phyloP scores from a whole-genome alignment of 768 basidiomycete species.

The Paxillus involutus region DNA sequence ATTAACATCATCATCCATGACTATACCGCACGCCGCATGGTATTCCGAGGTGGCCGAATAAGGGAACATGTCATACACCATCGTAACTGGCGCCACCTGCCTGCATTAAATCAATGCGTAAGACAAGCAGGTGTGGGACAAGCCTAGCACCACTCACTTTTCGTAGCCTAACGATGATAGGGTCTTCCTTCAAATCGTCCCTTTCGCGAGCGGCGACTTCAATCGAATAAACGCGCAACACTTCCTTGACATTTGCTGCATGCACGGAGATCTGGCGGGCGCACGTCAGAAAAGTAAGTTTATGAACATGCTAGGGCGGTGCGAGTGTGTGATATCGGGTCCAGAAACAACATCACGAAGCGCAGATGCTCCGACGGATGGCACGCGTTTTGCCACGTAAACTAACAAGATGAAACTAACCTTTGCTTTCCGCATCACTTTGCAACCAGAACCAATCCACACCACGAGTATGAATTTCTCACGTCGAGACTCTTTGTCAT shows the following conservation, averaged over 20 bases:
- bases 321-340: slow-evolving; percentile 22
- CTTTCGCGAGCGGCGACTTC: slow-evolving; percentile 84
- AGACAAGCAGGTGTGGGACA: slow-evolving; percentile 10
- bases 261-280: slow-evolving; percentile 83
- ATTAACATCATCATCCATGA: slow-evolving; percentile 9
- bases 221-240: slow-evolving; percentile 77
- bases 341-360: slow-evolving; percentile 5
- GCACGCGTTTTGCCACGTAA: slow-evolving; percentile 19
- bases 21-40: slow-evolving; percentile 5
- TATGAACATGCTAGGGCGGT: slow-evolving; percentile 27
- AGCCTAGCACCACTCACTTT: slow-evolving; percentile 55
- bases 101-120: slow-evolving; percentile 37
- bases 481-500: slow-evolving; percentile 81
- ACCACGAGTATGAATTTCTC: slow-evolving; percentile 88
- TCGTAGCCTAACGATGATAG: slow-evolving; percentile 77
- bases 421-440: slow-evolving; percentile 92
- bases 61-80: slow-evolving; percentile 53
- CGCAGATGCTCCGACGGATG: slow-evolving; percentile 11
- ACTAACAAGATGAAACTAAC: slow-evolving; percentile 38
- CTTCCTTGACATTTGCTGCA: slow-evolving; percentile 80
- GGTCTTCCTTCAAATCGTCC: slow-evolving; percentile 85
- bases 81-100: slow-evolving; percentile 90
- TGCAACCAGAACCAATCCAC: slow-evolving; percentile 82
- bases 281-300: slow-evolving; percentile 22
- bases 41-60: slow-evolving; percentile 10